Percentiles rank a stretch among this genome's conserved stretches.
Conservation (phyloP, 768 basidiomycete species). For the Tephrocybe sp. region DNA sequence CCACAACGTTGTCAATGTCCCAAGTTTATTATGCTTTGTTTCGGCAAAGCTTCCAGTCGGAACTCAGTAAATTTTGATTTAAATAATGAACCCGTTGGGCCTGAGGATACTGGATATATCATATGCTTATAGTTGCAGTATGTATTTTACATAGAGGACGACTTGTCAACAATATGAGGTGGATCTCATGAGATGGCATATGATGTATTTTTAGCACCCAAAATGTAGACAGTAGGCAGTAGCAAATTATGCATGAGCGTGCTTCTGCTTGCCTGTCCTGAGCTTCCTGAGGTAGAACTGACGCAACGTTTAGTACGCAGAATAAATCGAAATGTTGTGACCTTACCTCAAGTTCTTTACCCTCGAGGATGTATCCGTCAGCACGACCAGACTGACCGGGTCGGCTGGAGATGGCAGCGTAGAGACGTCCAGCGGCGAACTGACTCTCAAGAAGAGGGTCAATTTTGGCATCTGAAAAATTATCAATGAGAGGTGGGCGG, state of each 20-base stretch:
- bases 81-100: too few relatives aligned
- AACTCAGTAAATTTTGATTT: too few relatives aligned
- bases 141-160: slow-evolving; percentile 3
- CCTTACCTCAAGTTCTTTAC: slow-evolving; percentile 93
- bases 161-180: background rate
- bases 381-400: slow-evolving; percentile 96
- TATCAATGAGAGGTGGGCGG: background rate
- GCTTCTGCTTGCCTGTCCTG: slow-evolving; percentile 93
- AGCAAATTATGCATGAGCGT: slow-evolving; percentile 52
- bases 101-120: background rate
- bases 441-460: slow-evolving; percentile 87
- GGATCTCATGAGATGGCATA: slow-evolving; percentile 4
- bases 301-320: slow-evolving; percentile 20
- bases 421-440: slow-evolving; percentile 93
- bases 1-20: too few relatives aligned
- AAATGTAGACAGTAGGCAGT: background rate
- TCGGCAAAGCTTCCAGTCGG: too few relatives aligned
- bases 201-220: slow-evolving; percentile 13
- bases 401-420: slow-evolving; percentile 89
- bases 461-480: slow-evolving; percentile 73
- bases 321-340: background rate
- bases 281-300: slow-evolving; percentile 96
- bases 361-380: slow-evolving; percentile 97
- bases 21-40: too few relatives aligned
- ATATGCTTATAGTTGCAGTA: slow-evolving; percentile 3